Conservation (phyloP, 345 rosid species). For the Acer yangbiense region DNA sequence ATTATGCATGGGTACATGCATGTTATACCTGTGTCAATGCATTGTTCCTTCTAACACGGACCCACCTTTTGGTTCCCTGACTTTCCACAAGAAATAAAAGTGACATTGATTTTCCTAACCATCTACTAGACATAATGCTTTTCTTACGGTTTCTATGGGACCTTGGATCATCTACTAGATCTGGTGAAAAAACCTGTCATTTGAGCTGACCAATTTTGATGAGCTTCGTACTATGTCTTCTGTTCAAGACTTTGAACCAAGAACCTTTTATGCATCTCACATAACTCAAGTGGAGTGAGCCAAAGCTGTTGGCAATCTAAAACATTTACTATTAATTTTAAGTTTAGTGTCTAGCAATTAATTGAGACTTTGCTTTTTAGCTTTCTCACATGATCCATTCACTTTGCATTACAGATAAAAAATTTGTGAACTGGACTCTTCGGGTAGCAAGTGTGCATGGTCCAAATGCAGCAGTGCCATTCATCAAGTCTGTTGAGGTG, state of each 20-base stretch:
- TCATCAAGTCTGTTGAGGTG: conserved; percentile 83
- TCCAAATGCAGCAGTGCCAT: conserved; percentile 64
- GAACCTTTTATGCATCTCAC: background rate
- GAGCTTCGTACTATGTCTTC: background rate
- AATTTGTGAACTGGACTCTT: conserved; percentile 77
- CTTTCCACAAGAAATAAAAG: background rate
- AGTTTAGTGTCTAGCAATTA: background rate
- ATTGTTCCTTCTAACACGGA: background rate
- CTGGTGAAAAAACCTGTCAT: background rate
- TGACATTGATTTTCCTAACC: background rate
- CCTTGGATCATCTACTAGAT: background rate
- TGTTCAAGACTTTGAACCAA: background rate
- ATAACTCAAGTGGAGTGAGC: background rate
- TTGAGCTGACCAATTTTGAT: conserved; percentile 3
- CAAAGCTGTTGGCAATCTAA: no score
- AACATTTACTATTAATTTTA: background rate
- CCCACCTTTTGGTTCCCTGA: background rate
- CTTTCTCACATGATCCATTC: conserved; percentile 27
- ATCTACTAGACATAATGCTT: conserved; percentile 14
- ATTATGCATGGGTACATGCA: no score
- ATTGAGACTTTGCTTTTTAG: conserved; percentile 9
- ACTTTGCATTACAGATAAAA: conserved; percentile 54
- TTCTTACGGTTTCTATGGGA: conserved; percentile 14
- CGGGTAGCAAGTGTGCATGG: conserved; percentile 82
- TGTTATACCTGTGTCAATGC: background rate